Evolutionary conservation across 495 filamentous ascomycete species (phyloP), one percentile per base, ranked within the genome.

Genomic region (Platismatia glauca): DNA sequence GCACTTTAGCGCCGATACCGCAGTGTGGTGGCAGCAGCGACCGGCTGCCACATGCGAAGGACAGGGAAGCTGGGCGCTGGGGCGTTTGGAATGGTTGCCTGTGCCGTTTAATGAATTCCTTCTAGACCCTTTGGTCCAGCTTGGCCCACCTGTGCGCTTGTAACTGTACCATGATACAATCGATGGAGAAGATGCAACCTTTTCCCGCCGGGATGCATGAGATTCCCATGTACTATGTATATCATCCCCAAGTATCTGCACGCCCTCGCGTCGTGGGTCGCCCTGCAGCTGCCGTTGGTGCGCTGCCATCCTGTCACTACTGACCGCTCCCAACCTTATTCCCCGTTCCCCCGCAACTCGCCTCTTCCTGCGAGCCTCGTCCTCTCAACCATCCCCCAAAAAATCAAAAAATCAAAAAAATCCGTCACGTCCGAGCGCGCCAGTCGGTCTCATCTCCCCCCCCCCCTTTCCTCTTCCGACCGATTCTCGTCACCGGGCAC

Each of bases 31-130:
- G 46, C 50, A 34, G 50, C 50, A 53, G 27, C 4, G 18, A 31
- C 33, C 11, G 29, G 50, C 50, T 53, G 50, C 33, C 50, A 53
- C 50, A 53, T 34, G 50, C 27, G 29, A 53, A 53, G 29, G n/a
- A 18, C 15, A 29, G 50, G 50, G 50, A 33, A 53, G 50, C 50
- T 53, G 50, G 50, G 50, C 50, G 50, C 50, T 53, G 50, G 50
- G 50, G 50, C 50, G 50, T 53, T 29, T 29, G 46, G 6, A 53
- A 53, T 53, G 29, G 50, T 53, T 53, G 50, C 50, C 50, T 53
- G 29, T 53, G 50, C 50, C 27, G 50, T 33, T 31, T 16, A 18
- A 52, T 2, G 24, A 16, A 52, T 5, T 12, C 18, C 15, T 31
- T 52, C 24, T 29, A 52, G 13, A 52, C 1, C 15, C 24, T 13